Conservation (phyloP, 2,329 filamentous ascomycete species). For the Coniochaeta hoffmannii region DNA sequence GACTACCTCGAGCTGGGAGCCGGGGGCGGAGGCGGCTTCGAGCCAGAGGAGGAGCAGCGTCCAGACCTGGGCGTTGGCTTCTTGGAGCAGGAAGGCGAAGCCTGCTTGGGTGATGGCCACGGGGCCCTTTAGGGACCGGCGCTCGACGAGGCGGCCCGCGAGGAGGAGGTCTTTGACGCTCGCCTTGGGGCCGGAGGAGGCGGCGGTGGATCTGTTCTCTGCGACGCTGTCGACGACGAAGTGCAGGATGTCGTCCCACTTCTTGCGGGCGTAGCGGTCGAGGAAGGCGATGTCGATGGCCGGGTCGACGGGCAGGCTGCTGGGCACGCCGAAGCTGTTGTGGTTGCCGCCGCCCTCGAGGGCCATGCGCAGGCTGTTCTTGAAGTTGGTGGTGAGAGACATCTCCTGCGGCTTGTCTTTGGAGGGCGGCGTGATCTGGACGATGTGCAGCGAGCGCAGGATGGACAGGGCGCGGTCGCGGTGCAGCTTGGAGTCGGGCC, state of each 20-base stretch:
- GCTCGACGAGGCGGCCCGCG: conserved; percentile 72
- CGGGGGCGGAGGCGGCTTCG: conserved; percentile 54
- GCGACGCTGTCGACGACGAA: conserved; percentile 80
- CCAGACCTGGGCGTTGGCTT: conserved; percentile 96
- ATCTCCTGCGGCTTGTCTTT: conserved; percentile 63
- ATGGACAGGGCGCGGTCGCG: conserved; percentile 79
- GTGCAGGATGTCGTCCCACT: conserved; percentile 95
- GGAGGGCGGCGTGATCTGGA: conserved; percentile 55
- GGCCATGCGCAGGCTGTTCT: conserved; percentile 73
- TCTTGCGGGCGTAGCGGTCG: conserved; percentile 76
- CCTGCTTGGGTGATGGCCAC: conserved; percentile 74
- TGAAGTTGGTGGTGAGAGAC: conserved; percentile 74
- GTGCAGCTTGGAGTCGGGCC: conserved; percentile 56
- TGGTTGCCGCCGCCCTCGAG: conserved; percentile 81
- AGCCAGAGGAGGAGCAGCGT: conserved; percentile 89
- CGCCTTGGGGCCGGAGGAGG: conserved; percentile 52
- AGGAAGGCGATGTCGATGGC: conserved; percentile 65
- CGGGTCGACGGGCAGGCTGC: conserved; percentile 51
- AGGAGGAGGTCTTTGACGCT: conserved; percentile 81
- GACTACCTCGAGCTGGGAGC: conserved; percentile 72
- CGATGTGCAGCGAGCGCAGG: conserved; percentile 79
- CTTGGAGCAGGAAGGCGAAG: conserved; percentile 90
- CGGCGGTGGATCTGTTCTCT: conserved; percentile 36
- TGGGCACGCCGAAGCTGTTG: conserved; percentile 86
- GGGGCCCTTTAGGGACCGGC: conserved; percentile 24